A percentile compares a stretch with the other conserved stretches of the same genome.
phyloP scores from a whole-genome alignment of 768 basidiomycete species.

The Phlebiopsis flavidoalba region DNA sequence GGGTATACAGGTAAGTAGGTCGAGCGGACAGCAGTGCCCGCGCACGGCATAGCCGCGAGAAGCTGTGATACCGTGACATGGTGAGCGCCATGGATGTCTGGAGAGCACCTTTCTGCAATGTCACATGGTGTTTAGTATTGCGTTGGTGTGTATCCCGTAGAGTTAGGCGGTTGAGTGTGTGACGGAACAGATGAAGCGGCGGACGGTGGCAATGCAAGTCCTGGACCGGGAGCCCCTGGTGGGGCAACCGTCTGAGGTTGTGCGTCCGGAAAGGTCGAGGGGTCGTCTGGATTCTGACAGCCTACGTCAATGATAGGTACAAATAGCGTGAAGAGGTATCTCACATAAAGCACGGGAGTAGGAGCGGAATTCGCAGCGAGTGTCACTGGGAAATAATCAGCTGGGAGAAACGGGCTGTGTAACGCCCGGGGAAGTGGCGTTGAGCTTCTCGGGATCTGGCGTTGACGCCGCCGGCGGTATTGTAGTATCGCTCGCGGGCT shows the following conservation, averaged over 20 bases:
- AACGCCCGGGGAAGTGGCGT: not conserved
- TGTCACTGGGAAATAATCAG: not conserved
- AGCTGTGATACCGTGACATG: no score
- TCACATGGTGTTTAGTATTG: not conserved
- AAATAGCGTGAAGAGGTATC: not conserved
- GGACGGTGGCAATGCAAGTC: not conserved
- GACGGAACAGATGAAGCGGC: not conserved
- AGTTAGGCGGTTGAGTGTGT: not conserved
- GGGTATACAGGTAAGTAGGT: no score
- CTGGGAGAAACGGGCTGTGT: not conserved
- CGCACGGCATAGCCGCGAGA: no score
- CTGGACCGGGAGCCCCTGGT: not conserved
- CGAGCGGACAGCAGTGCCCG: no score
- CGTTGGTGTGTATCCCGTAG: not conserved
- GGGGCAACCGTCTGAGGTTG: not conserved
- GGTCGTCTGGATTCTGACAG: constrained; percentile 9
- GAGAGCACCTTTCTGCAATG: no score
- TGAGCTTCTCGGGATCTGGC: constrained; percentile 6
- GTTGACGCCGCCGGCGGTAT: not conserved
- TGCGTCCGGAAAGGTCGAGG: constrained; percentile 10
- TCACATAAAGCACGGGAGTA: constrained; percentile 2
- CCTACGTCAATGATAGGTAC: not conserved
- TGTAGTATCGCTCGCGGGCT: not conserved
- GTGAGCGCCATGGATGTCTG: no score
- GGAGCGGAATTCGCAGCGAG: not conserved